These are phyloP conservation scores for Peribolospora kevripleyi DNA, from an alignment of 768 basidiomycete species.

Conservation along the genomic window DNA sequence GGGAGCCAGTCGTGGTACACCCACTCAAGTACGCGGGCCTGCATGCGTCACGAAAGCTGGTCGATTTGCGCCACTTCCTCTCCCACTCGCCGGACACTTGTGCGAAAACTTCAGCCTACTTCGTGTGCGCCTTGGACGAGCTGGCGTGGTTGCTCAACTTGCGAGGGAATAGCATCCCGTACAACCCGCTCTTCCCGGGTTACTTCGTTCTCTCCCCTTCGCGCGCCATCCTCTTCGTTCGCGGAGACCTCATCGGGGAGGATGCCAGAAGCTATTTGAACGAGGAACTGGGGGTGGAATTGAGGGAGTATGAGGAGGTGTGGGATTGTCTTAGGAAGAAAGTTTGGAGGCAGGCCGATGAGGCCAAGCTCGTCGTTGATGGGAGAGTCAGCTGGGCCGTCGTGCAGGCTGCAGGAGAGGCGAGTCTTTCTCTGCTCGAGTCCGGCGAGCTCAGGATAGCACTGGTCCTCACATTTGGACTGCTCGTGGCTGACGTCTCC, in stretches of 20 bases:
- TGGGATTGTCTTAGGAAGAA: slow-evolving; percentile 40
- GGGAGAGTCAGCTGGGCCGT: slow-evolving; percentile 15
- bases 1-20: slow-evolving; percentile 40
- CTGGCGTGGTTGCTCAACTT: slow-evolving; percentile 74
- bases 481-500: background rate
- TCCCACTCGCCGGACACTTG: slow-evolving; percentile 25
- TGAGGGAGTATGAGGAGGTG: slow-evolving; percentile 46
- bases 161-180: slow-evolving; percentile 70
- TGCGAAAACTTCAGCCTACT: slow-evolving; percentile 40
- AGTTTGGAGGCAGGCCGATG: background rate
- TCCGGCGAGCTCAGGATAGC: background rate
- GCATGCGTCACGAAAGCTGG: slow-evolving; percentile 39
- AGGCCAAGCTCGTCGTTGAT: slow-evolving; percentile 13
- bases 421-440: slow-evolving; percentile 3
- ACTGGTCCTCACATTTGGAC: background rate
- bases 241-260: slow-evolving; percentile 35
- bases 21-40: slow-evolving; percentile 39
- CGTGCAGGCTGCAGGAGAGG: slow-evolving; percentile 13
- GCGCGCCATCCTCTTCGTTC: slow-evolving; percentile 45
- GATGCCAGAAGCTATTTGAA: slow-evolving; percentile 35
- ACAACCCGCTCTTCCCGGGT: slow-evolving; percentile 73
- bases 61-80: slow-evolving; percentile 46
- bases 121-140: slow-evolving; percentile 29
- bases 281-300: slow-evolving; percentile 30
- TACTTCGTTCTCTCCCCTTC: slow-evolving; percentile 47